These are phyloP conservation scores for Pseudogymnoascus sp. DNA, from an alignment of 2,329 filamentous ascomycete genomes.

Conservation along the genomic window DNA sequence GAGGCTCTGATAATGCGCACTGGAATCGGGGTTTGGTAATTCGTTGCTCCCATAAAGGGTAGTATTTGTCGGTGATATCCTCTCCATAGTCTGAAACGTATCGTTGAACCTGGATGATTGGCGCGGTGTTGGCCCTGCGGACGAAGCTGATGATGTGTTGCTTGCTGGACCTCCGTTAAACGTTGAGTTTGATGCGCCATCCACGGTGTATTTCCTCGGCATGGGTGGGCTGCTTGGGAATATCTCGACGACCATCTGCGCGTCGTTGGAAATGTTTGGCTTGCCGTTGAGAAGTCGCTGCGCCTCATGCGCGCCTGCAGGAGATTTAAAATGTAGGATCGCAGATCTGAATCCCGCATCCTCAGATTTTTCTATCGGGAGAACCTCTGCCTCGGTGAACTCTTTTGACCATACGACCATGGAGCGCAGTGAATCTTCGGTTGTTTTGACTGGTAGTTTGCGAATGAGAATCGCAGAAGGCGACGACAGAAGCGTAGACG, in stretches of 20 bases:
- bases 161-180: conserved; percentile 30
- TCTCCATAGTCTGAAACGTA: conserved; percentile 45
- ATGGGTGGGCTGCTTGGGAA: conserved; percentile 31
- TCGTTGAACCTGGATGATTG: conserved; percentile 38
- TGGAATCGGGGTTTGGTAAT: conserved; percentile 50
- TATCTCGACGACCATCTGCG: conserved; percentile 52
- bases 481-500: conserved; percentile 21
- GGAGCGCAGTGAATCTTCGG: conserved; percentile 45
- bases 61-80: conserved; percentile 48
- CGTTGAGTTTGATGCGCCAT: conserved; percentile 24
- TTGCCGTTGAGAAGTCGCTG: conserved; percentile 52
- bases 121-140: conserved; percentile 15
- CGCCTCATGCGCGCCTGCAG: conserved; percentile 48
- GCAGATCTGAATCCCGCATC: conserved; percentile 47
- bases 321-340: conserved; percentile 46
- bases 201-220: conserved; percentile 47
- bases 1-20: conserved; percentile 50
- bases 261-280: conserved; percentile 42
- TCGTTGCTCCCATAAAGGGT: conserved; percentile 49
- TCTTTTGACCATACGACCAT: conserved; percentile 56
- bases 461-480: conserved; percentile 44
- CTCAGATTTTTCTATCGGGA: conserved; percentile 42
- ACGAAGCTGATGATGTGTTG: conserved; percentile 21
- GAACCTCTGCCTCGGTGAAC: conserved; percentile 43
- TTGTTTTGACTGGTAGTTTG: conserved; percentile 46